Base-by-base conservation (phyloP, 495 filamentous ascomycete genomes). In the Oleoguttula mirabilis region DNA sequence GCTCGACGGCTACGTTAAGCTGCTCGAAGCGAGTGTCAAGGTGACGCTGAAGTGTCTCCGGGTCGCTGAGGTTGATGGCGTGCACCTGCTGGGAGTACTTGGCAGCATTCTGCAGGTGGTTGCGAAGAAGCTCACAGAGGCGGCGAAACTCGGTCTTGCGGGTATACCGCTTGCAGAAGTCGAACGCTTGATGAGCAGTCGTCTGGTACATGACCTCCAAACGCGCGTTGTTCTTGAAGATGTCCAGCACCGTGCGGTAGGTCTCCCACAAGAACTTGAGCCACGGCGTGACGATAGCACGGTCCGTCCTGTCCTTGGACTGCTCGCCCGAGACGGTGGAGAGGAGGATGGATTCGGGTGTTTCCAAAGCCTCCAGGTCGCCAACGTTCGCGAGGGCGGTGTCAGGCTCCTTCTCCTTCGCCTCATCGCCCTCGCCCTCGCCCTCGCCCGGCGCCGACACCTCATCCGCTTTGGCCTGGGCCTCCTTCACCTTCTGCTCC, bases 221-320 rank as follows among this genome's bases (percentile, higher is more conserved):
- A 27, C 90, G 80, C 25, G 90, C 92, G 72, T 98, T 98, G 72
- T 98, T 98, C 67, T 94, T 84, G 51, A 98, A 72, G 58, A 98
- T 96, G 55, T 98, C 90, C 52, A 98, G 73, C 27, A 98, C 90
- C 39, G 90, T 98, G 27, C 90, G 85, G 66, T 98, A 98, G n/a
- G 90, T 94, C 67, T 98, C 92, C 90, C 90, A 98, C 43, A 98
- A 72, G 59, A 98, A 98, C 68, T 98, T 98, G 51, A 98, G 75
- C 90, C 92, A 98, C 35, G 90, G 90, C 39, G 90, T 98, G 34
- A 98, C 90, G 52, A 98, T 88, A 51, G 90, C 90, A 54, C 90
- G 79, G 67, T 96, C 90, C 56, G 90, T 98, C 45, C 90, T 82
- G 62, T 98, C 90, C 48, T 80, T 80, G 28, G 88, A 93, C 64